These are phyloP conservation scores for Penicillium chermesinum DNA, from an alignment of 495 filamentous ascomycete genomes.

Conservation along the genomic window DNA sequence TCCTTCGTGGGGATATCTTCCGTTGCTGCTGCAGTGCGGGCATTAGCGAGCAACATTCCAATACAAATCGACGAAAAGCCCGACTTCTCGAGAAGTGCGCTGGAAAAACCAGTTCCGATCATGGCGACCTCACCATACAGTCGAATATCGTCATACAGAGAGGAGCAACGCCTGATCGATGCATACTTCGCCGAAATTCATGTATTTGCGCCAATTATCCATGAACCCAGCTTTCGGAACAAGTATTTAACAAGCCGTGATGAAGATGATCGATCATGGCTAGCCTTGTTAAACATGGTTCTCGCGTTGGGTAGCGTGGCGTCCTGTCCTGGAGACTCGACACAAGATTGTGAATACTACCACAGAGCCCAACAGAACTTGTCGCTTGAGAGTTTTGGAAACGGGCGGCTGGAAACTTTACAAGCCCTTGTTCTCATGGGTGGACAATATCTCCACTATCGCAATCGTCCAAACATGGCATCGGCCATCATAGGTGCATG, in stretches of 20 bases:
- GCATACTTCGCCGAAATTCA: constrained; percentile 76
- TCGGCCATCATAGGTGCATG: constrained; percentile 49
- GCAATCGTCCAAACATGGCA: constrained; percentile 70
- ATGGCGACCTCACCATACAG: not conserved
- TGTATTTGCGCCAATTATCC: constrained; percentile 69
- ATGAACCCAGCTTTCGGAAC: constrained; percentile 68
- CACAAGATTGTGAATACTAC: constrained; percentile 69
- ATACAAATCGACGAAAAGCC: not conserved
- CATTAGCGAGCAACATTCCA: not conserved
- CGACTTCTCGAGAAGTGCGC: not conserved
- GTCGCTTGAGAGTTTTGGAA: constrained; percentile 41
- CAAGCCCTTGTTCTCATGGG: constrained; percentile 65
- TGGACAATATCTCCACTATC: constrained; percentile 72
- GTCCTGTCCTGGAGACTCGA: constrained; percentile 63
- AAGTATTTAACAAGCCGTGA: constrained; percentile 64
- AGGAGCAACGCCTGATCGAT: constrained; percentile 34
- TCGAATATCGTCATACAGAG: constrained; percentile 6
- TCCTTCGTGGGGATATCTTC: constrained; percentile 12
- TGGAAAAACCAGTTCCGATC: not conserved
- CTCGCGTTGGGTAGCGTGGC: constrained; percentile 74
- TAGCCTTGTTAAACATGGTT: constrained; percentile 73
- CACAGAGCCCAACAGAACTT: constrained; percentile 64
- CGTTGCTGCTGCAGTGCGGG: constrained; percentile 6
- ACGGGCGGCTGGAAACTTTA: constrained; percentile 62
- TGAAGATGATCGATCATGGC: constrained; percentile 62